Evolutionary conservation across 257 asterid species (phyloP), one percentile per base, ranked within the genome.

Genomic region (Fraxinus americana): DNA sequence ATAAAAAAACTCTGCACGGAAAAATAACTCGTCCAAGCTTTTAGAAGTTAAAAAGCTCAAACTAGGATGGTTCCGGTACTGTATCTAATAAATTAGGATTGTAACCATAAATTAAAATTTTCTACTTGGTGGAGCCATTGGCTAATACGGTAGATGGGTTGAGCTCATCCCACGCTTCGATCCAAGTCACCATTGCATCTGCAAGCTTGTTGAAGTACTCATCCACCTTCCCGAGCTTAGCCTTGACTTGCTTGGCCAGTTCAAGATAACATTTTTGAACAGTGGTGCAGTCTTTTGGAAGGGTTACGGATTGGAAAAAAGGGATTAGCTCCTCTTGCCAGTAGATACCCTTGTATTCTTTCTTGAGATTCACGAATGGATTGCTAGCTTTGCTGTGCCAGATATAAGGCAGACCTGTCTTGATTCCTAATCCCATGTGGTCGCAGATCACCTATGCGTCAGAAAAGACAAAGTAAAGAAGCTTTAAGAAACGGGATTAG

Each of bases 331-430:
- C 90, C 61, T 86, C 90, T 48, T 86, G 90, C 90, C 88, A 86
- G 80, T 84, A 86, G 70, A 86, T 84, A n/a, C 90, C 90, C 80
- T 86, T 86, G 86, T 86, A 86, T 72, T 86, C 90, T 75, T 86
- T 86, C 86, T 82, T 80, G 19, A 86, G 86, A 74, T 86, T 86
- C 82, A 84, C 82, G 21, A 86, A 86, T 1, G 88, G 88, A 77
- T 84, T 84, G 86, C 90, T 86, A 7, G 86, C 90, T 81, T 86
- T 86, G 88, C 88, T 86, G 86, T 86, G 90, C 90, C 90, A 86
- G 66, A 86, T 86, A 85, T 86, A 86, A 0, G 90, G 90, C 71
- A 86, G 72, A 1, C 90, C 90, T 0, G 90, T 86, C 74, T 86
- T 86, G 52, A 86, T 81, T 34, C 90, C 90, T 73, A 72, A 78